Base-by-base conservation (phyloP, 2,329 filamentous ascomycete species). In the Colletotrichum tanaceti region DNA sequence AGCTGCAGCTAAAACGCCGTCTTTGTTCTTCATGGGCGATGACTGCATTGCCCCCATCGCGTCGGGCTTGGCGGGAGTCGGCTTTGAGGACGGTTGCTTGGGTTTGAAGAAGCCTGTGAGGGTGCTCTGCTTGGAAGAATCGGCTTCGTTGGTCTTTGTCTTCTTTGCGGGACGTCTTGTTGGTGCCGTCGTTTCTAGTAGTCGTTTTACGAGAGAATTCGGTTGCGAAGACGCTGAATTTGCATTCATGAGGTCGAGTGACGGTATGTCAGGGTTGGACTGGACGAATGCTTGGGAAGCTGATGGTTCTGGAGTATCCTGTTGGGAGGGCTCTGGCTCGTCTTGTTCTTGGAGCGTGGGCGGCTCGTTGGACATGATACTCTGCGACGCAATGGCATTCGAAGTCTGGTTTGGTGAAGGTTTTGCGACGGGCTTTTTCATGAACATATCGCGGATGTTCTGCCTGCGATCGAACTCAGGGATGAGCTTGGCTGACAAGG, bases 401-500 rank as follows among this genome's bases (percentile, higher is more conserved):
- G 38, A 14, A n/a, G 64, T 65, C 3, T 68, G 58, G 22, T 68
- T 71, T 38, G 69, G 50, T 24, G 73, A 63, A 11, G 69, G 66
- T 38, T 54, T 68, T 71, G 28, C 65, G 24, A 79, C 71, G 55
- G 85, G 76, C 72, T 86, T 90, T 73, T 86, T 89, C 68, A 84
- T 84, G 76, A 98, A 98, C 96, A 99, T 98, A 75, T 97, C 94
- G 73, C 91, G 93, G 75, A 99, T 98, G 76, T 84, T 97, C 72
- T 89, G 88, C 22, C 96, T 89, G 68, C 91, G 90, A 75, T 94
- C 89, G 73, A 98, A 98, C 73, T 98, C 94, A 1, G 93, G 91
- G 64, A 98, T 91, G 11, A 97, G 84, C 75, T 89, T 93, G 0
- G 91, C 94, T 24, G 94, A 98, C 63, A 92, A 84, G 3, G 91